These are phyloP conservation scores for Pelagomonas calceolata DNA, from an alignment of 108 stramenopile species.

Conservation along the genomic window DNA sequence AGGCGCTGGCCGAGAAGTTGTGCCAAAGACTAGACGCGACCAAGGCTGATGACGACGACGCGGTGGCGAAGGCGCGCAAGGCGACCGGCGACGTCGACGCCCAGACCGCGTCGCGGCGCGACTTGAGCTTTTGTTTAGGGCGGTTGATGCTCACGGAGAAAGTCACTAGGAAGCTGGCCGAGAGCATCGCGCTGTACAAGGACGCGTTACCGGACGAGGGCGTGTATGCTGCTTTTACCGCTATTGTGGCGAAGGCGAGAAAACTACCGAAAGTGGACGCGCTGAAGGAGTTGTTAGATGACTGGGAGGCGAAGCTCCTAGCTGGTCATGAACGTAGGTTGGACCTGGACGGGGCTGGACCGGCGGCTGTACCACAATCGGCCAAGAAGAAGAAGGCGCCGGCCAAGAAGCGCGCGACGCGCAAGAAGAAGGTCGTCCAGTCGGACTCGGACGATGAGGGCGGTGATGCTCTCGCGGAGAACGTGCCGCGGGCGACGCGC, in stretches of 20 bases:
- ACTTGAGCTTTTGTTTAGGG: slow-evolving; percentile 82
- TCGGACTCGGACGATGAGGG: slow-evolving; percentile 7
- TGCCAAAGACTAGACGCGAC: slow-evolving; percentile 60
- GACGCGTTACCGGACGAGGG: slow-evolving; percentile 79
- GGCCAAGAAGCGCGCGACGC: background rate
- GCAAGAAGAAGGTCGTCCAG: slow-evolving; percentile 2
- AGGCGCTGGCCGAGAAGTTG: slow-evolving; percentile 83
- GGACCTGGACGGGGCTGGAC: slow-evolving; percentile 42
- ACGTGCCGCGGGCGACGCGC: background rate
- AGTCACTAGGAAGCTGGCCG: slow-evolving; percentile 65
- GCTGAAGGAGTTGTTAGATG: slow-evolving; percentile 59
- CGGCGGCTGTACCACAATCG: slow-evolving; percentile 55
- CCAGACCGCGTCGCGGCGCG: slow-evolving; percentile 57
- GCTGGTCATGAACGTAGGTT: slow-evolving; percentile 32
- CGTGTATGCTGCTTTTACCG: slow-evolving; percentile 58
- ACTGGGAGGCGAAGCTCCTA: slow-evolving; percentile 63
- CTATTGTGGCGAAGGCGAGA: slow-evolving; percentile 64
- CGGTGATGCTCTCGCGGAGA: too few relatives aligned
- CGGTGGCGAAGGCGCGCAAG: background rate
- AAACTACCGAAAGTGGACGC: slow-evolving; percentile 55
- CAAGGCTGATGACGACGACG: slow-evolving; percentile 6
- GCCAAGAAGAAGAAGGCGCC: slow-evolving; percentile 14
- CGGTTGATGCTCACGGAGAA: slow-evolving; percentile 77
- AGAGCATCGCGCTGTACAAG: slow-evolving; percentile 74
- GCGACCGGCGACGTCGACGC: slow-evolving; percentile 10